Conservation (phyloP, 495 filamentous ascomycete species). For the Aspergillus diversus region DNA sequence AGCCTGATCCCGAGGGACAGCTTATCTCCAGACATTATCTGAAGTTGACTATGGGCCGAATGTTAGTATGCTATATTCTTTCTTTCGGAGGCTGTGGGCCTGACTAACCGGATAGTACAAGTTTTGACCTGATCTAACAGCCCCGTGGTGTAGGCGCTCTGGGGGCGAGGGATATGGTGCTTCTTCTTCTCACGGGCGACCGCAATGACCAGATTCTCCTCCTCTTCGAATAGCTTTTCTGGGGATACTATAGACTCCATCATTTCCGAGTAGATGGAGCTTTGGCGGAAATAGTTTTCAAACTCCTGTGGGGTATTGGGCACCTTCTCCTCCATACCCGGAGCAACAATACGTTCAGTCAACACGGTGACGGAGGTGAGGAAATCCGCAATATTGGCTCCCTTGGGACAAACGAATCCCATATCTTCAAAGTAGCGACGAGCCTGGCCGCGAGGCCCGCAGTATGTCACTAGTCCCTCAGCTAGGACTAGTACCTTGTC, state of each 20-base stretch:
- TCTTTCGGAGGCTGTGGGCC: too few relatives aligned
- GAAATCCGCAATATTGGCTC: slow-evolving; percentile 78
- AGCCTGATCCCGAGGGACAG: slow-evolving; percentile 40
- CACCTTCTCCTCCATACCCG: slow-evolving; percentile 66
- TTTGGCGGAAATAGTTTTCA: slow-evolving; percentile 69
- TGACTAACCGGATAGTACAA: slow-evolving; percentile 50
- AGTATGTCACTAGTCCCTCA: slow-evolving; percentile 80
- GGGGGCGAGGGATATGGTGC: slow-evolving; percentile 40
- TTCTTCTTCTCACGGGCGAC: slow-evolving; percentile 59
- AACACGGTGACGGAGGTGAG: slow-evolving; percentile 77
- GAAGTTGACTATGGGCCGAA: slow-evolving; percentile 31
- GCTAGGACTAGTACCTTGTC: slow-evolving; percentile 80
- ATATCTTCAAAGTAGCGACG: slow-evolving; percentile 70
- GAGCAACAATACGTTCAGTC: slow-evolving; percentile 63
- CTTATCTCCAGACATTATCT: slow-evolving; percentile 45
- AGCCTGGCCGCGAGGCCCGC: slow-evolving; percentile 63
- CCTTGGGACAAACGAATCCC: slow-evolving; percentile 70
- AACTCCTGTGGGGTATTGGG: slow-evolving; percentile 80
- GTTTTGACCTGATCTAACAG: slow-evolving; percentile 60
- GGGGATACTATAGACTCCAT: slow-evolving; percentile 63
- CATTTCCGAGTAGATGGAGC: slow-evolving; percentile 63
- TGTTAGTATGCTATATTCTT: not conserved
- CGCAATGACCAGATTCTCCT: slow-evolving; percentile 44
- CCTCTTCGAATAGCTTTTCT: slow-evolving; percentile 46
- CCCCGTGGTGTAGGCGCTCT: slow-evolving; percentile 56